phyloP scores from a whole-genome alignment of 2,329 filamentous ascomycete genomes.

The Pseudogymnoascus sp. region DNA sequence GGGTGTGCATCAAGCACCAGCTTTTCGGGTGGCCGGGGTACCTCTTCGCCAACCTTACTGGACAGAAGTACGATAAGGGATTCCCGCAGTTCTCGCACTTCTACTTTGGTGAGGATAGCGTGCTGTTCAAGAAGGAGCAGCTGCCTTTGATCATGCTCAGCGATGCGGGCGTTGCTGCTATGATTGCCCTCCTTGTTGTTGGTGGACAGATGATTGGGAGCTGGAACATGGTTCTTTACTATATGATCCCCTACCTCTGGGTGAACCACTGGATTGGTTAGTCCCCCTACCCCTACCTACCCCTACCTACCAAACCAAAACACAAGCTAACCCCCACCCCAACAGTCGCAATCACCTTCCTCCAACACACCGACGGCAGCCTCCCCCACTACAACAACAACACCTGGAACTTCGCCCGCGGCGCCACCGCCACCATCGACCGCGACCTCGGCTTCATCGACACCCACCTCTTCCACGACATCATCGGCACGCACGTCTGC shows the following conservation, averaged over 20 bases:
- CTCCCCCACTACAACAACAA: slow-evolving; percentile 52
- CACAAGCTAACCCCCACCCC: slow-evolving; percentile 18
- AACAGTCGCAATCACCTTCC: slow-evolving; percentile 65
- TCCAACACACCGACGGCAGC: slow-evolving; percentile 59
- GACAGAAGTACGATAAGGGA: slow-evolving; percentile 17
- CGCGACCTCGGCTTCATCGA: slow-evolving; percentile 57
- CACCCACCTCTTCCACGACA: slow-evolving; percentile 54
- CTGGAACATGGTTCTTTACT: slow-evolving; percentile 52
- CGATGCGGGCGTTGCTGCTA: slow-evolving; percentile 50
- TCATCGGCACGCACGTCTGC: slow-evolving; percentile 55
- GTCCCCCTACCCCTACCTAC: slow-evolving; percentile 21
- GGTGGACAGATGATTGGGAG: slow-evolving; percentile 43
- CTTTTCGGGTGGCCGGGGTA: slow-evolving; percentile 57
- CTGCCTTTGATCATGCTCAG: slow-evolving; percentile 48
- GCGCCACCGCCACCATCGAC: slow-evolving; percentile 54
- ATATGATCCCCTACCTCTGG: slow-evolving; percentile 60
- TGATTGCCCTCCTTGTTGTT: slow-evolving; percentile 41
- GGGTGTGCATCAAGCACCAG: slow-evolving; percentile 52
- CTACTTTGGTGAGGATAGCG: slow-evolving; percentile 54
- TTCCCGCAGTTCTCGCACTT: slow-evolving; percentile 34
- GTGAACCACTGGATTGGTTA: slow-evolving; percentile 61
- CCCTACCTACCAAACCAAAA: background rate
- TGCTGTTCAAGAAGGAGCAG: slow-evolving; percentile 52
- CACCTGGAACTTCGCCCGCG: slow-evolving; percentile 53
- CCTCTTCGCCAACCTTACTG: slow-evolving; percentile 46